phyloP scores from a whole-genome alignment of 352 stramenopile genomes.

The Phytophthora foliorum region DNA sequence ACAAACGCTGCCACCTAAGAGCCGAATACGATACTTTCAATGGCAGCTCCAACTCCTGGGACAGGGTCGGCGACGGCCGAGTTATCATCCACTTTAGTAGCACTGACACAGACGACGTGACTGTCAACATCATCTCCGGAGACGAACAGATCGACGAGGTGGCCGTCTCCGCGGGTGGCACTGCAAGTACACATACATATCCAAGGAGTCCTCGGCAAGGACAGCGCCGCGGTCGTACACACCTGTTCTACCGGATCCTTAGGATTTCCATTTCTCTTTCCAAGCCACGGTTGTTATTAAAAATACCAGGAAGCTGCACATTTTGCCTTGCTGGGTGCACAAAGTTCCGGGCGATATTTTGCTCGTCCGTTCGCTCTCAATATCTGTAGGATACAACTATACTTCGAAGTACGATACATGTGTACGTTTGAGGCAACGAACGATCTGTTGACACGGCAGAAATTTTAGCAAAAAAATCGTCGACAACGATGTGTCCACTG shows the following conservation, averaged over 20 bases:
- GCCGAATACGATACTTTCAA: too few species aligned
- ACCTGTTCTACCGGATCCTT: too few species aligned
- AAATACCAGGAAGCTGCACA: too few species aligned
- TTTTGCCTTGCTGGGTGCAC: not conserved
- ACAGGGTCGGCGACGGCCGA: too few species aligned
- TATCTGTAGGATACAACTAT: not conserved
- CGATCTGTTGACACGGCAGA: not conserved
- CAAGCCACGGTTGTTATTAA: too few species aligned
- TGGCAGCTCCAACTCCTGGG: too few species aligned
- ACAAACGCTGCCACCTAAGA: constrained; percentile 45
- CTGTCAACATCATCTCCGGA: not conserved
- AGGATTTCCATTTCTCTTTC: too few species aligned
- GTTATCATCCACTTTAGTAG: not conserved
- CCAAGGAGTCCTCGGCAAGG: too few species aligned
- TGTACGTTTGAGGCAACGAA: not conserved
- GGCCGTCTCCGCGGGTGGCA: not conserved
- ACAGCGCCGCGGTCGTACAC: too few species aligned
- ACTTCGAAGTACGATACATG: not conserved
- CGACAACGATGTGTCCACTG: not conserved
- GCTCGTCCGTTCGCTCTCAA: not conserved
- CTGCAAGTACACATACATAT: too few species aligned
- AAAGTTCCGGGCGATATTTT: not conserved
- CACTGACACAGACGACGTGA: not conserved
- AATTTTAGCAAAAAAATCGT: not conserved
- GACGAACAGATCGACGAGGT: too few species aligned